Evolutionary conservation across 2,329 filamentous ascomycete genomes (phyloP).

Genomic region (Aspergillus sp.): DNA sequence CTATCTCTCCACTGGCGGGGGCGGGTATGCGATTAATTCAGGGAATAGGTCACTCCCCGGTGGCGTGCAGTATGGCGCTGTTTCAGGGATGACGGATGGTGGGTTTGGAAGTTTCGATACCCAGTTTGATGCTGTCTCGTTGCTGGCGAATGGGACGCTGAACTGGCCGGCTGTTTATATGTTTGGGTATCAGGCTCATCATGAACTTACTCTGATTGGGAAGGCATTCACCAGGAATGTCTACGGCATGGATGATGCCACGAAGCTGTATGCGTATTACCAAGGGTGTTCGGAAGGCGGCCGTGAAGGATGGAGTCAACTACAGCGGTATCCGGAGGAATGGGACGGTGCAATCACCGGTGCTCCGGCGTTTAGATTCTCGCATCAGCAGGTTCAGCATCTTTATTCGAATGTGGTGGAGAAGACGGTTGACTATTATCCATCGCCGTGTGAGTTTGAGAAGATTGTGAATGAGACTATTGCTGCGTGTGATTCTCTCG

Average conservation of each 20-base stretch:
- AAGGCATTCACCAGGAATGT: constrained; percentile 41
- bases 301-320: constrained; percentile 49
- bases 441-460: constrained; percentile 30
- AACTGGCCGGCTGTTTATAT: constrained; percentile 29
- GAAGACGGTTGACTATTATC: constrained; percentile 38
- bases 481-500: constrained; percentile 48
- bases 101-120: constrained; percentile 42
- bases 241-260: constrained; percentile 25
- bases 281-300: constrained; percentile 54
- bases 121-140: constrained; percentile 33
- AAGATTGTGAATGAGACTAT: constrained; percentile 48
- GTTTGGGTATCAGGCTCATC: constrained; percentile 45
- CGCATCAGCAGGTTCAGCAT: constrained; percentile 42
- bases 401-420: constrained; percentile 36
- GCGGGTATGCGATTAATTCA: constrained; percentile 36
- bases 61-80: constrained; percentile 41
- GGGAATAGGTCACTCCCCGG: constrained; percentile 27
- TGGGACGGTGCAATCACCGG: constrained; percentile 45
- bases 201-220: constrained; percentile 47
- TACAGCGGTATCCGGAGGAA: constrained; percentile 46
- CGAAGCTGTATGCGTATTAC: constrained; percentile 43
- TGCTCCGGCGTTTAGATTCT: constrained; percentile 45
- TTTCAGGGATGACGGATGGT: constrained; percentile 37
- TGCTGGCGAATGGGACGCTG: constrained; percentile 44
- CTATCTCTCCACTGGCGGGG: constrained; percentile 43